Percentiles rank a stretch among this genome's conserved stretches.
phyloP scores from a whole-genome alignment of 2,329 filamentous ascomycete genomes.

The Coniochaeta ligniaria region DNA sequence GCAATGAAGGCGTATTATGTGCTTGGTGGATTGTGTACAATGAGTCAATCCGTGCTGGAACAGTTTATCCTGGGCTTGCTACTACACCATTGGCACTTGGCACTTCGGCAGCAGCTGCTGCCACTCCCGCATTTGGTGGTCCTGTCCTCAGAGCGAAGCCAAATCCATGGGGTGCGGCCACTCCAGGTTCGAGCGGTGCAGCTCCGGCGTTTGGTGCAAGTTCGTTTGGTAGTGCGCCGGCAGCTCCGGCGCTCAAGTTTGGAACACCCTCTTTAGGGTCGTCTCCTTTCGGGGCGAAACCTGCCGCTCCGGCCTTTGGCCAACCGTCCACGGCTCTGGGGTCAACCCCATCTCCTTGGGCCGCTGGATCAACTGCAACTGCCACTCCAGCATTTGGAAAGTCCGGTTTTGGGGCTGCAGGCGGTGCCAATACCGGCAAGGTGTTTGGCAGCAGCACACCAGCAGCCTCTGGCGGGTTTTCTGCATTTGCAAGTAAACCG shows the following conservation, averaged over 20 bases:
- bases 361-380: constrained; percentile 25
- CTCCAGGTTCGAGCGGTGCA: constrained; percentile 20
- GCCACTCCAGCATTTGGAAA: constrained; percentile 46
- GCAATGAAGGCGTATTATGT: constrained; percentile 78
- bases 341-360: constrained; percentile 46
- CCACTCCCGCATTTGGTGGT: constrained; percentile 38
- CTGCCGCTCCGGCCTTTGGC: constrained; percentile 39
- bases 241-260: constrained; percentile 33
- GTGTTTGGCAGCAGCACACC: constrained; percentile 26
- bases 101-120: constrained; percentile 14
- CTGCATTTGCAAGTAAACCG: constrained; percentile 44
- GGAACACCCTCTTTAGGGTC: constrained; percentile 36
- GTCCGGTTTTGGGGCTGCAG: constrained; percentile 35
- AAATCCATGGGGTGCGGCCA: constrained; percentile 45
- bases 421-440: constrained; percentile 27
- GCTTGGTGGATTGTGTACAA: constrained; percentile 92
- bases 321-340: constrained; percentile 30
- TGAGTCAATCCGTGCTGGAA: constrained; percentile 70
- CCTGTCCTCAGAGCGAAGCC: constrained; percentile 40
- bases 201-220: constrained; percentile 14
- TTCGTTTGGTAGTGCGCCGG: constrained; percentile 13
- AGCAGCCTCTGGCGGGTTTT: constrained; percentile 38
- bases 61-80: constrained; percentile 65
- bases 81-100: constrained; percentile 34
- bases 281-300: constrained; percentile 22